phyloP scores from a whole-genome alignment of 257 asterid species.

The Solanum infundibuliforme region DNA sequence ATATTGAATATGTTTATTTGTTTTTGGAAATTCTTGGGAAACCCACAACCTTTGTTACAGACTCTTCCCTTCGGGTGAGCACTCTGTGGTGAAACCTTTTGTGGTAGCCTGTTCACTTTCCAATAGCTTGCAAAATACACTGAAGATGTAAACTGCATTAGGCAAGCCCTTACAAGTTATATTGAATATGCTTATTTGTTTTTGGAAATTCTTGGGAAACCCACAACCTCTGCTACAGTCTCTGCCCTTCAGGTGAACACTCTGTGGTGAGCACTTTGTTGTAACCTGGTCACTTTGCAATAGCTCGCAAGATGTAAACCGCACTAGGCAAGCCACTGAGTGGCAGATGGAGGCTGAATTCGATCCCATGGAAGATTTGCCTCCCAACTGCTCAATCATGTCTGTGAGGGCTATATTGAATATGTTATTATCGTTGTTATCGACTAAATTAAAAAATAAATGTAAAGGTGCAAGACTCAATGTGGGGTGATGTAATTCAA shows the following conservation, averaged over 20 bases:
- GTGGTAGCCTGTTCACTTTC: too few species aligned
- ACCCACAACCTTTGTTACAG: not conserved
- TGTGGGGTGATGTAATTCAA: not conserved
- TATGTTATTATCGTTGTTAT: not conserved
- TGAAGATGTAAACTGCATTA: not conserved
- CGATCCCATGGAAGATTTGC: not conserved
- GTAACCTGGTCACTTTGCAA: not conserved
- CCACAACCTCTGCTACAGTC: not conserved
- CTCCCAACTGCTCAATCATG: not conserved
- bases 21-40: not conserved
- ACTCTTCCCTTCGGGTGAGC: fast-evolving
- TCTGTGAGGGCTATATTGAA: too few species aligned
- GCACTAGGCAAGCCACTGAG: not conserved
- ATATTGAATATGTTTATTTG: not conserved
- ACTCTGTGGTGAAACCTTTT: too few species aligned
- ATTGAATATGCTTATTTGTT: too few species aligned
- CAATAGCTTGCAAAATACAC: too few species aligned
- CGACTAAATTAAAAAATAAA: not conserved
- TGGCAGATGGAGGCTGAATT: not conserved
- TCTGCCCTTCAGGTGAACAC: fast-evolving
- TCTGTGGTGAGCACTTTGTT: not conserved
- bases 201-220: too few species aligned
- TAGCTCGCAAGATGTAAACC: too few species aligned
- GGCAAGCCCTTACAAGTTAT: too few species aligned
- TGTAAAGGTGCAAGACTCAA: not conserved